These are phyloP conservation scores for Pythium plurisporium DNA, from an alignment of 352 stramenopile species.

Conservation along the genomic window DNA sequence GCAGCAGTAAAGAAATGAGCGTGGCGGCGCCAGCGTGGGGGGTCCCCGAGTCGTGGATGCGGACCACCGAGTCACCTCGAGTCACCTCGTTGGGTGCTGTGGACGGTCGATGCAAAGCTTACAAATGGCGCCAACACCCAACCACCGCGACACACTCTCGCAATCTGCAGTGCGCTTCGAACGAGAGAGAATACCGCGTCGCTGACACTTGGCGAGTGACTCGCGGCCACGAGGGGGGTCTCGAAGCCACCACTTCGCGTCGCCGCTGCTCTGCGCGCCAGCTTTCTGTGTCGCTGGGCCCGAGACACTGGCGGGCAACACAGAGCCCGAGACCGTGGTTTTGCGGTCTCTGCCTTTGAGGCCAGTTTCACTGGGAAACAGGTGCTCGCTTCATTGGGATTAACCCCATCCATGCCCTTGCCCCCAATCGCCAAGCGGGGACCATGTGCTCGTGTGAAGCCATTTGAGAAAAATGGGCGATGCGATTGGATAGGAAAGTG, in stretches of 20 bases:
- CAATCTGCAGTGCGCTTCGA: too few species aligned
- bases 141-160: too few species aligned
- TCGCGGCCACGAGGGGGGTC: background rate
- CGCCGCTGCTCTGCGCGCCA: background rate
- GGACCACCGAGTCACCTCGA: background rate
- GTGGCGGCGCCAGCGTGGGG: background rate
- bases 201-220: too few species aligned
- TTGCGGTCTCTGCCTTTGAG: background rate
- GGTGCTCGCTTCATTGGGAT: background rate
- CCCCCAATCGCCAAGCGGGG: background rate
- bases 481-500: conserved; percentile 4
- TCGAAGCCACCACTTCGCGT: background rate
- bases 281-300: conserved; percentile 3
- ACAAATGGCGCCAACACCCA: background rate
- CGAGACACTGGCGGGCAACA: too few species aligned
- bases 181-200: too few species aligned
- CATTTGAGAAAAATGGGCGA: background rate
- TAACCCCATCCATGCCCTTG: background rate
- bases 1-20: conserved; percentile 19
- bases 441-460: conserved; percentile 9
- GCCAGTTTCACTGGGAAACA: background rate
- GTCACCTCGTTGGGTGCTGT: background rate
- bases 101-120: background rate
- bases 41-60: background rate
- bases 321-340: too few species aligned